A percentile compares a stretch with the other conserved stretches of the same genome.
Conservation (phyloP, 2,329 filamentous ascomycete species). For the Fragosphaeria purpurea region DNA sequence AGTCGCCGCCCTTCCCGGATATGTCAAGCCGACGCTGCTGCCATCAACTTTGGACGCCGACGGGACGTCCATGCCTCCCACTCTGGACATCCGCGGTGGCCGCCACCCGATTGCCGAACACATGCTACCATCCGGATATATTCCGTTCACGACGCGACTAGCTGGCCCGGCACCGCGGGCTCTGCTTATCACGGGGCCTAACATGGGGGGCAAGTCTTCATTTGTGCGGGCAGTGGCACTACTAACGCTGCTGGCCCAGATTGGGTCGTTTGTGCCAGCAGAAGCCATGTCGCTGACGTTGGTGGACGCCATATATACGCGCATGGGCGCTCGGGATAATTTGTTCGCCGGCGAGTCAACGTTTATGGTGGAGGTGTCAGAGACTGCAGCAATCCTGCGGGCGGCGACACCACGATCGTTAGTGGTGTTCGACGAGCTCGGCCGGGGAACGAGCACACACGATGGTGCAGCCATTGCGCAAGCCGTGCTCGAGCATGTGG, state of each 20-base stretch:
- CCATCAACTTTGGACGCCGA: slow-evolving; percentile 40
- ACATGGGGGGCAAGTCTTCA: slow-evolving; percentile 98
- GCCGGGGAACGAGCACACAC: slow-evolving; percentile 86
- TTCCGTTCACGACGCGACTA: slow-evolving; percentile 76
- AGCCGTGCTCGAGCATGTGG: slow-evolving; percentile 77
- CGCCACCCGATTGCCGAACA: slow-evolving; percentile 96
- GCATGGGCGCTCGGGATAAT: slow-evolving; percentile 94
- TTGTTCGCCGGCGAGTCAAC: slow-evolving; percentile 90
- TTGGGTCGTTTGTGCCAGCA: slow-evolving; percentile 89
- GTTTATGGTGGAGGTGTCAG: slow-evolving; percentile 95
- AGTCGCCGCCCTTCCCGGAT: slow-evolving; percentile 78
- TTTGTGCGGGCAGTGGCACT: slow-evolving; percentile 90
- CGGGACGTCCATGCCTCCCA: slow-evolving; percentile 30
- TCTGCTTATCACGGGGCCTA: slow-evolving; percentile 87
- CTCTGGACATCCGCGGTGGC: slow-evolving; percentile 62
- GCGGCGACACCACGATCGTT: slow-evolving; percentile 75
- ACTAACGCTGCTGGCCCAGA: slow-evolving; percentile 86
- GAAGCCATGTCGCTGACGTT: slow-evolving; percentile 64
- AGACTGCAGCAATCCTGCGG: slow-evolving; percentile 85
- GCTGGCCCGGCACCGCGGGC: slow-evolving; percentile 53
- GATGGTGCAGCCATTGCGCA: slow-evolving; percentile 95
- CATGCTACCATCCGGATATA: slow-evolving; percentile 73
- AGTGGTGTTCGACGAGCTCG: slow-evolving; percentile 89
- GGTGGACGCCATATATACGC: slow-evolving; percentile 84
- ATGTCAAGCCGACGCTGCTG: slow-evolving; percentile 64